Conservation (phyloP, 148 eudicot genomes). For the Cornus controversa region DNA sequence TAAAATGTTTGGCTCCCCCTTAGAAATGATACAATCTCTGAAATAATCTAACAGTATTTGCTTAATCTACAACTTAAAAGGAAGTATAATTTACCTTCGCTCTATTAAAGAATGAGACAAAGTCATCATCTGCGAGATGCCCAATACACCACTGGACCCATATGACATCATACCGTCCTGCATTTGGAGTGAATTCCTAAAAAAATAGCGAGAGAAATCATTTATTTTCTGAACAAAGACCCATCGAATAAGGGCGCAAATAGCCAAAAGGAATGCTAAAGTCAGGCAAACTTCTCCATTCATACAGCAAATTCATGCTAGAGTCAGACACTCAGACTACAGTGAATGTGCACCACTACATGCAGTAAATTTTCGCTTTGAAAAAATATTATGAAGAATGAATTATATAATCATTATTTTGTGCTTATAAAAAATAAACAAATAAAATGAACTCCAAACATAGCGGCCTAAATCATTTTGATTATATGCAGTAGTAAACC, state of each 20-base stretch:
- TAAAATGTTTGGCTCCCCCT: background rate
- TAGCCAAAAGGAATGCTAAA: background rate
- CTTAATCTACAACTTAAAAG: background rate
- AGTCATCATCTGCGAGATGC: constrained; percentile 93
- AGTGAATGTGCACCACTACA: background rate
- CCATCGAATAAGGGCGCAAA: background rate
- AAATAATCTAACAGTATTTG: background rate
- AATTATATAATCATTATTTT: no score
- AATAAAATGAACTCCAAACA: no score
- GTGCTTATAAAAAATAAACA: no score
- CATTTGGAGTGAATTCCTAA: constrained; percentile 86
- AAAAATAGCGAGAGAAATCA: background rate
- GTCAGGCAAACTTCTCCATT: background rate
- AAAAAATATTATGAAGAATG: no score
- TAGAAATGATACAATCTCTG: background rate
- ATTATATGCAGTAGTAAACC: no score
- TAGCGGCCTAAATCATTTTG: no score
- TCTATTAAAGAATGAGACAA: constrained; percentile 74
- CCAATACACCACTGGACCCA: constrained; percentile 99
- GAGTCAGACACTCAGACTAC: no score
- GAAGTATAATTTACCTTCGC: constrained; percentile 61
- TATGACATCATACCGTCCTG: constrained; percentile 81
- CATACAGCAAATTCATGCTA: background rate
- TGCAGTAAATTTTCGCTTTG: no score
- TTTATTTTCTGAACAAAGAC: background rate